Evolutionary conservation across 108 stramenopile species (phyloP).

Genomic region (Craspedostauros australis): DNA sequence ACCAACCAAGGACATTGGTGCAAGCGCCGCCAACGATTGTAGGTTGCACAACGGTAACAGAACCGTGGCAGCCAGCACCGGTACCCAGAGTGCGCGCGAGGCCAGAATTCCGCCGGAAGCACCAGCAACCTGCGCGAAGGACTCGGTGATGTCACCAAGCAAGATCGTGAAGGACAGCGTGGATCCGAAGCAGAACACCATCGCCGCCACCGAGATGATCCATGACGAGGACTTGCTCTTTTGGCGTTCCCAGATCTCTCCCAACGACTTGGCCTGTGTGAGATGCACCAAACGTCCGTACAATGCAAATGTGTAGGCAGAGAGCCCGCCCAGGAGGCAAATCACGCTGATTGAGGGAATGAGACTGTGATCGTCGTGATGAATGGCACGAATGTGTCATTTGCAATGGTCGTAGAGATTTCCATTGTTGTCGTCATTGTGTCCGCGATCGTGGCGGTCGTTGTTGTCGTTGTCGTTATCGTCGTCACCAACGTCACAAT

Average conservation of each 20-base stretch:
- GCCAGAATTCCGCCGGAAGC: conserved; percentile 23
- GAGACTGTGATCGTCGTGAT: conserved; percentile 22
- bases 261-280: conserved; percentile 35
- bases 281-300: conserved; percentile 54
- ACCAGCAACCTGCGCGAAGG: conserved; percentile 30
- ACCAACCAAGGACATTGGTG: conserved; percentile 64
- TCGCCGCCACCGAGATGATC: conserved; percentile 60
- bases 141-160: conserved; percentile 65
- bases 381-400: no score
- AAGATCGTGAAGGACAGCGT: conserved; percentile 79
- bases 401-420: not conserved
- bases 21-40: conserved; percentile 49
- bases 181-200: conserved; percentile 71
- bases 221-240: conserved; percentile 56
- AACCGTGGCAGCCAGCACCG: conserved; percentile 38
- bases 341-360: conserved; percentile 61
- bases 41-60: conserved; percentile 70
- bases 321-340: conserved; percentile 58
- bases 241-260: conserved; percentile 82
- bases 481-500: no score
- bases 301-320: conserved; percentile 83
- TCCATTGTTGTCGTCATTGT: not conserved
- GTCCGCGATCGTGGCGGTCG: no score
- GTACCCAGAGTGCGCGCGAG: conserved; percentile 43
- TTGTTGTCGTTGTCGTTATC: no score